phyloP scores from a whole-genome alignment of 768 basidiomycete genomes.

The Lanmaoa rubissima region DNA sequence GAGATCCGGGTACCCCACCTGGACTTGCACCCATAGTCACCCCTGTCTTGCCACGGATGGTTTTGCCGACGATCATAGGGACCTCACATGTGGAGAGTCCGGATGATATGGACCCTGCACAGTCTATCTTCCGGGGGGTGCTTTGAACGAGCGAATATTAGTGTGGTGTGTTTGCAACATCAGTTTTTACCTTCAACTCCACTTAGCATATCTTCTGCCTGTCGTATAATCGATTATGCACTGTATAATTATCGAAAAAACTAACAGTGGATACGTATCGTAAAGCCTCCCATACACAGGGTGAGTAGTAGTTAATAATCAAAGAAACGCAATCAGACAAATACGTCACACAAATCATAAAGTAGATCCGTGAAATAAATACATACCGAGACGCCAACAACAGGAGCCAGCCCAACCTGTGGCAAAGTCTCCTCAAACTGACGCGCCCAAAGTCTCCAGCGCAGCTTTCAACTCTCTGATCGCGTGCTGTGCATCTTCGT shows the following conservation, averaged over 20 bases:
- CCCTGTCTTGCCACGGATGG: slow-evolving; percentile 8
- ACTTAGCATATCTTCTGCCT: background rate
- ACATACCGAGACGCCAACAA: background rate
- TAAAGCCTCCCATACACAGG: background rate
- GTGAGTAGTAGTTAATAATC: background rate
- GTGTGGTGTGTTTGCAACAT: background rate
- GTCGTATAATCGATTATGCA: background rate
- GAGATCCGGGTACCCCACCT: background rate
- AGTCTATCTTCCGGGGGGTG: slow-evolving; percentile 8
- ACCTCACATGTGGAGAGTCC: slow-evolving; percentile 34
- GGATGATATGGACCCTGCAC: slow-evolving; percentile 20
- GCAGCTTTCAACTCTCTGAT: slow-evolving; percentile 79
- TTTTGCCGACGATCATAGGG: slow-evolving; percentile 22
- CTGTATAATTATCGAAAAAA: slow-evolving; percentile 1
- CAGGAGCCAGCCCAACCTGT: slow-evolving; percentile 4
- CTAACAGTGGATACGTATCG: background rate
- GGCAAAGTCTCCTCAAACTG: slow-evolving; percentile 11
- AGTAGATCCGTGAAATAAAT: slow-evolving; percentile 4
- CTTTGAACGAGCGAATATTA: background rate
- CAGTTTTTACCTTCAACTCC: background rate
- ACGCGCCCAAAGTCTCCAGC: slow-evolving; percentile 61
- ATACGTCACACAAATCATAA: slow-evolving; percentile 1
- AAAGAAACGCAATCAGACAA: background rate
- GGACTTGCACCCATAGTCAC: slow-evolving; percentile 2
- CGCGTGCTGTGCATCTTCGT: slow-evolving; percentile 89